Percentiles rank a stretch among this genome's conserved stretches.
Conservation (phyloP, 2,329 filamentous ascomycete genomes). For the Hypoxylon sp. region DNA sequence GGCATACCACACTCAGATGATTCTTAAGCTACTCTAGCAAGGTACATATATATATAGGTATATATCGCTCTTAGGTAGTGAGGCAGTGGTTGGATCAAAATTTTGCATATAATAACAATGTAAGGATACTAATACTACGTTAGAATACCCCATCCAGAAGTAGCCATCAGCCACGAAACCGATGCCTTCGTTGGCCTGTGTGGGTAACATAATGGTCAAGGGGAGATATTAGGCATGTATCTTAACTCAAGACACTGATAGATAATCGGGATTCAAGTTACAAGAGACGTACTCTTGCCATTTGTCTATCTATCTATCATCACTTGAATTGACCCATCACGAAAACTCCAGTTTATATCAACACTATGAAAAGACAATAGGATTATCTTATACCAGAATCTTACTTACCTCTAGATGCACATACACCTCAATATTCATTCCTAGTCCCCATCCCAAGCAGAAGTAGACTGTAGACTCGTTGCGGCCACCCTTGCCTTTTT, state of each 20-base stretch:
- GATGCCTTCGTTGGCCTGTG: too few relatives aligned
- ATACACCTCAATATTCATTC: neutral
- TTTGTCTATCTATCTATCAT: neutral
- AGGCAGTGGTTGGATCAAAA: too few relatives aligned
- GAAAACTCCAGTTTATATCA: neutral
- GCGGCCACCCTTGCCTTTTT: neutral
- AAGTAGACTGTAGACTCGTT: neutral
- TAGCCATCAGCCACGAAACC: neutral
- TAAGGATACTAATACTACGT: neutral
- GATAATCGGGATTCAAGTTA: neutral
- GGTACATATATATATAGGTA: neutral
- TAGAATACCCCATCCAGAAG: neutral
- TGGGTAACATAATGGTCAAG: neutral
- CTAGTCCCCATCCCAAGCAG: neutral
- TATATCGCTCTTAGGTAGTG: neutral
- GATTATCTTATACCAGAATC: neutral
- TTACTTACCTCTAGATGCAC: neutral
- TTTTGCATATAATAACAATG: neutral
- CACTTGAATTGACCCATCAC: too few relatives aligned
- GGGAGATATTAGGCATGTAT: neutral
- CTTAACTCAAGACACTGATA: neutral
- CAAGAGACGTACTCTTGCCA: neutral
- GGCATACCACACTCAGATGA: neutral
- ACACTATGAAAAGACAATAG: neutral
- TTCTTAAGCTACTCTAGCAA: neutral